phyloP scores from a whole-genome alignment of 495 filamentous ascomycete genomes.

The Saxophila tyrrhenica region DNA sequence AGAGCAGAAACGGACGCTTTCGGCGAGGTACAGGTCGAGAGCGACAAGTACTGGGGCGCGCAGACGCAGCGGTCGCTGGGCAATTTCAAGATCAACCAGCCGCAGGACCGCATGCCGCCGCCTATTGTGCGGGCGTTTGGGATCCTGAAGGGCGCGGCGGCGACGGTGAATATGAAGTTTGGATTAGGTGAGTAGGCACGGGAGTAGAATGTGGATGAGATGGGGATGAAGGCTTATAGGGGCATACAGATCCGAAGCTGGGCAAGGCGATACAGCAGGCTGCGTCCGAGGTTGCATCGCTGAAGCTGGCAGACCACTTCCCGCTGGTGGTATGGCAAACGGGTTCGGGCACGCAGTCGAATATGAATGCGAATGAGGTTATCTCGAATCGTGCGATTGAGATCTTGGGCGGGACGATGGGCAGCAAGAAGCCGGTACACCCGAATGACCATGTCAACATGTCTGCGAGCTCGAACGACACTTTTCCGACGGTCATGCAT shows the following conservation, averaged over 20 bases:
- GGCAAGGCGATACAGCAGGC: constrained; percentile 92
- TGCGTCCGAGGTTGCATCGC: constrained; percentile 80
- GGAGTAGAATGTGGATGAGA: background rate
- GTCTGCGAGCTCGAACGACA: constrained; percentile 96
- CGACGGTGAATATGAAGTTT: constrained; percentile 88
- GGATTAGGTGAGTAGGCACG: constrained; percentile 63
- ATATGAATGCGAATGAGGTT: constrained; percentile 99
- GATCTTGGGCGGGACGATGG: constrained; percentile 87
- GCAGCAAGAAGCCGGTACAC: constrained; percentile 94
- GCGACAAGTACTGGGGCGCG: constrained; percentile 97
- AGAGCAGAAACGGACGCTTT: constrained; percentile 94
- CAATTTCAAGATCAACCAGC: constrained; percentile 99
- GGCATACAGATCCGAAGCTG: constrained; percentile 64
- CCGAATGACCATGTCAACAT: constrained; percentile 99
- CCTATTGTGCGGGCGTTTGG: constrained; percentile 88
- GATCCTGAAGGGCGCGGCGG: constrained; percentile 93
- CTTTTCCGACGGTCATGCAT: constrained; percentile 99
- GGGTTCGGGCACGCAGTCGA: constrained; percentile 95
- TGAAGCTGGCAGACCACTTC: constrained; percentile 96
- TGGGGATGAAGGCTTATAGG: background rate
- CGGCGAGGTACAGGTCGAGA: constrained; percentile 80
- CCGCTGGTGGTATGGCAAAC: constrained; percentile 99
- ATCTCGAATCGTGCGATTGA: constrained; percentile 99
- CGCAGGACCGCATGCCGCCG: constrained; percentile 94
- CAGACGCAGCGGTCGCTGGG: constrained; percentile 94